phyloP scores from a whole-genome alignment of 768 basidiomycete species.

The Psilocybe cubensis region DNA sequence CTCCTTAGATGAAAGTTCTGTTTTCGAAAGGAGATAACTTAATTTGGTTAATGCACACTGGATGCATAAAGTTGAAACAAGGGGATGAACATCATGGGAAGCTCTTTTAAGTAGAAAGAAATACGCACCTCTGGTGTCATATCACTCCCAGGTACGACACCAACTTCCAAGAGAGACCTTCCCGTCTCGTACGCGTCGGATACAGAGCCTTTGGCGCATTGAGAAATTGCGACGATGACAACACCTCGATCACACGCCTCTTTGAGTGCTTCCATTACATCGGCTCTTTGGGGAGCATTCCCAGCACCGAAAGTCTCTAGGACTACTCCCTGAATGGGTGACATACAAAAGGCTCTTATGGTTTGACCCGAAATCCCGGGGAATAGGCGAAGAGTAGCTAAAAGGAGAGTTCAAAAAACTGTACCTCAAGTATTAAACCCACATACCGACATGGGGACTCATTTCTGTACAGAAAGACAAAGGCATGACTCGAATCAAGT shows the following conservation, averaged over 20 bases:
- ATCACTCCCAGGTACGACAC: slow-evolving; percentile 84
- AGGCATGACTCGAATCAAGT: slow-evolving; percentile 3
- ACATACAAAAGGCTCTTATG: slow-evolving; percentile 73
- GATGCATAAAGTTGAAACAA: neutral
- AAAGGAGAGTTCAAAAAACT: slow-evolving; percentile 1
- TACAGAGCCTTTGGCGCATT: slow-evolving; percentile 87
- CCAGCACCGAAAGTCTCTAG: slow-evolving; percentile 93
- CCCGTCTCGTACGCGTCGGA: slow-evolving; percentile 85
- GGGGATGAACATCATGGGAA: too few species aligned
- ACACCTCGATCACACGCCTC: slow-evolving; percentile 84
- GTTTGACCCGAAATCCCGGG: slow-evolving; percentile 83
- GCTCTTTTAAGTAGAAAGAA: too few species aligned
- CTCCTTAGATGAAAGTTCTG: slow-evolving; percentile 67
- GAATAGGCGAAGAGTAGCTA: slow-evolving; percentile 83
- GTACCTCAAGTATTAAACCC: too few species aligned
- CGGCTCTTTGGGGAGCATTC: slow-evolving; percentile 84
- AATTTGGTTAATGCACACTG: slow-evolving; percentile 92
- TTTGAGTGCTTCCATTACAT: slow-evolving; percentile 75
- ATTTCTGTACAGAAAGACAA: slow-evolving; percentile 50
- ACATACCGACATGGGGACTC: slow-evolving; percentile 79
- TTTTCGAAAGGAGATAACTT: slow-evolving; percentile 86
- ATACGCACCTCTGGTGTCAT: slow-evolving; percentile 90
- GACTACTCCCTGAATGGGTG: slow-evolving; percentile 80
- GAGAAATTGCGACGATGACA: slow-evolving; percentile 89
- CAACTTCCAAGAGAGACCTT: slow-evolving; percentile 65